Base-by-base conservation (phyloP, 345 rosid genomes). In the Citrus medica region DNA sequence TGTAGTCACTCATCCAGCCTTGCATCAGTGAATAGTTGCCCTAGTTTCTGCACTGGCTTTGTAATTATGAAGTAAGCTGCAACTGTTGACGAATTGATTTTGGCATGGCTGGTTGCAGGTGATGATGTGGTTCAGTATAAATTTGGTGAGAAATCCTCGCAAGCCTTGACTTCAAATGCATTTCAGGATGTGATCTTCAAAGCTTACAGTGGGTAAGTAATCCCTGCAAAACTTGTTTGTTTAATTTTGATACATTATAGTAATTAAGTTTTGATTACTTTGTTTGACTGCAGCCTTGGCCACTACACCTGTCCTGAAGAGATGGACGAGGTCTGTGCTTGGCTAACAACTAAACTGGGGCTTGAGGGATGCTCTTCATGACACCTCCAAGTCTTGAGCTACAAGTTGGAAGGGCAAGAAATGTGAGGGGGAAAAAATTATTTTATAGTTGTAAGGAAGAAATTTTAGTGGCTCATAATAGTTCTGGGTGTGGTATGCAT, bases 261-360 rank as follows among this genome's bases (percentile, higher is more conserved):
- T 19, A 46, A 2, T 32, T 35, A 37, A 69, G 6, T 33, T 30
- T 75, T 71, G 40, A 56, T 76, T 19, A 30, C 32, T 71, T 80
- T 73, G 51, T 13, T 64, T 10, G 46, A 58, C 53, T 37, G 77
- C 85, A 92, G 91, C 85, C 97, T 95, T 48, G 99, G 99, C 38
- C 99, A 95, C 86, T 84, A 89, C 87, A 95, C 97, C 9, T 87
- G 89, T 79, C 97, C 97, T 19, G 88, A 92, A 80, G 99, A 95
- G 90, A 89, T 91, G 97, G 90, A 93, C 21, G 90, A 88, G 79
- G 89, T 93, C 59, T 92, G 95, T 68, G 78, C 88, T 21, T 95
- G 98, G 98, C 85, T 95, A 33, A 84, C 85, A 35, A 86, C 96
- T 25, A 92, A 87, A 42, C 76, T 95, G 77, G 89, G 88, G 9